Evolutionary conservation across 139 green algal genomes (phyloP), one percentile per base, ranked within the genome.

Genomic region (Chlamydomonas schloesseri): DNA sequence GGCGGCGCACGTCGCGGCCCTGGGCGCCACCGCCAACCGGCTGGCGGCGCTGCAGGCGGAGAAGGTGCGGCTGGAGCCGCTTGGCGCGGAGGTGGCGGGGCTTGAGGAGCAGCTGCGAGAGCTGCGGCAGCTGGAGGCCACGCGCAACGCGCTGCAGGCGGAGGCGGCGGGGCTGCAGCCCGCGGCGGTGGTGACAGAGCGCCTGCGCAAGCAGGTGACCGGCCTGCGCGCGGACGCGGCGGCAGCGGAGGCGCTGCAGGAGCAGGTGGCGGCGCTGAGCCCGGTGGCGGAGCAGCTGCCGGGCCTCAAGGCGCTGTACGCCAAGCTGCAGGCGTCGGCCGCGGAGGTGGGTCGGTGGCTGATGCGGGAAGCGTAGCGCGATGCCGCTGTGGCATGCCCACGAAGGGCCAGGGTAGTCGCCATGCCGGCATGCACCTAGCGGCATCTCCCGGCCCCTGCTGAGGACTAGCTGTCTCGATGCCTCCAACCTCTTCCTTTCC

Each of bases 271-370:
- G 18, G 42, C 82, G 57, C 70, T 87, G 55, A 73, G 71, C 37
- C 71, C 82, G 26, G 31, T 74, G 71, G 82, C 82, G 29, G 82
- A 87, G 70, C 82, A 87, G 58, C 70, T 87, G 70, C 82, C 82
- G 6, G 82, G 23, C 9, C 71, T 87, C 46, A 87, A 87, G 82
- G 82, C 82, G 42, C 53, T 72, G 37, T 64, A 73, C 58, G 82
- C 82, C 55, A 81, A 73, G 57, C 55, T 87, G 71, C 82, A 87
- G 82, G 82, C 82, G 28, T 72, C 46, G 71, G 58, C 71, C 15
- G 82, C 82, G n/a, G 82, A 87, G 82, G 82, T 87, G 37, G 28
- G 58, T 29, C 55, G 42, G 42, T 50, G 42, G n/a, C n/a, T n/a
- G n/a, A n/a, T n/a, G n/a, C n/a, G n/a, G n/a, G n/a, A n/a, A n/a